These are phyloP conservation scores for Cladosporium velox DNA, from an alignment of 2,329 filamentous ascomycete genomes.

Conservation along the genomic window DNA sequence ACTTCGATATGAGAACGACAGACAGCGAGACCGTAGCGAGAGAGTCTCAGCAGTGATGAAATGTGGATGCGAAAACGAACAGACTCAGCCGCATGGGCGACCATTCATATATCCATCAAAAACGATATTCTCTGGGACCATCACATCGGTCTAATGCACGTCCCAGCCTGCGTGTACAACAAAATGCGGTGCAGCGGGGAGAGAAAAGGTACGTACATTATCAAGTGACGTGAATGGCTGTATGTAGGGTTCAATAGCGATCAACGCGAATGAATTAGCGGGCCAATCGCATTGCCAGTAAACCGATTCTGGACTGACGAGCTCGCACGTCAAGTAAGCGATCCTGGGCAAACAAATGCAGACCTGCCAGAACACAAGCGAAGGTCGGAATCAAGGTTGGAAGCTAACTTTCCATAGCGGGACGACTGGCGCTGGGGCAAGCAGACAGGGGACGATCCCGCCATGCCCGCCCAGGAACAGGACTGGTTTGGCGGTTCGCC, in stretches of 20 bases:
- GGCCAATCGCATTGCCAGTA: constrained; percentile 3
- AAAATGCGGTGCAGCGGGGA: constrained; percentile 1
- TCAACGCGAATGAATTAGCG: not conserved
- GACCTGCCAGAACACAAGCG: not conserved
- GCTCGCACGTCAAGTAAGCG: constrained; percentile 1
- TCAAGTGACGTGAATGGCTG: constrained; percentile 19
- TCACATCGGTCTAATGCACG: constrained; percentile 20
- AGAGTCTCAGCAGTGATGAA: constrained; percentile 18
- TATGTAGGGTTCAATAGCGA: constrained; percentile 19
- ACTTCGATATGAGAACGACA: constrained; percentile 4
- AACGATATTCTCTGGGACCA: not conserved
- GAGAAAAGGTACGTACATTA: constrained; percentile 3
- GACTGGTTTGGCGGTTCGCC: constrained; percentile 8
- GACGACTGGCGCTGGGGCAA: constrained; percentile 9
- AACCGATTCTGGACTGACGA: not conserved
- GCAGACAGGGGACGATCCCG: not conserved
- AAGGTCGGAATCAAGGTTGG: constrained; percentile 10
- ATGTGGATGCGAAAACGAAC: not conserved
- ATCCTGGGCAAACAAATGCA: constrained; percentile 13
- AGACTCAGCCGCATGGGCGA: constrained; percentile 4
- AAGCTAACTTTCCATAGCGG: constrained; percentile 11
- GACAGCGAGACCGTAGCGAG: constrained; percentile 17
- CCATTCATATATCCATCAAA: constrained; percentile 13
- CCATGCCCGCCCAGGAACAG: constrained; percentile 19
- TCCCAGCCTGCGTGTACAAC: constrained; percentile 20